phyloP scores from a whole-genome alignment of 2,329 filamentous ascomycete genomes.

The Alternaria gaisen region DNA sequence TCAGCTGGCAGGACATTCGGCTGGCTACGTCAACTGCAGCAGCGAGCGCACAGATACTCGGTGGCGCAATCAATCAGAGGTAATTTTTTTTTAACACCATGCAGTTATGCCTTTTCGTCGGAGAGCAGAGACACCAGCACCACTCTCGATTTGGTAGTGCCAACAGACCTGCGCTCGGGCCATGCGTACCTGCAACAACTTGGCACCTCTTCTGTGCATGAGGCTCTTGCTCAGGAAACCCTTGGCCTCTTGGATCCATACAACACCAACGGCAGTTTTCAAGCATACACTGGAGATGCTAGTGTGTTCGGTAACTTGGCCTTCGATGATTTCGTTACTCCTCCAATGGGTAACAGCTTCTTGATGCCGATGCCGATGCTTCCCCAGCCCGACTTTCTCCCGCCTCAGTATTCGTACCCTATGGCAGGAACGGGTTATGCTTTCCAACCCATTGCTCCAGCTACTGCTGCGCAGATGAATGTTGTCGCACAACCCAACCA shows the following conservation, averaged over 20 bases:
- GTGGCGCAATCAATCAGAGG: slow-evolving; percentile 8
- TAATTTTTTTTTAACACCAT: slow-evolving; percentile 9
- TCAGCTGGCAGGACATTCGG: background rate
- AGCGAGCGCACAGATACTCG: background rate
- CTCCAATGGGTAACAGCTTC: background rate
- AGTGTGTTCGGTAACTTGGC: background rate
- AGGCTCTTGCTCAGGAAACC: background rate
- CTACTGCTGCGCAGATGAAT: background rate
- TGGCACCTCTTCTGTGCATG: background rate
- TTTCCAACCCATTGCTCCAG: background rate
- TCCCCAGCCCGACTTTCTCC: background rate
- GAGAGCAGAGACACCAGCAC: too few species aligned
- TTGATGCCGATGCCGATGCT: background rate
- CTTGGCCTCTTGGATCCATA: background rate
- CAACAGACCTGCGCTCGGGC: background rate
- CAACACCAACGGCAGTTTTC: background rate
- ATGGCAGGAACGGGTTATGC: background rate
- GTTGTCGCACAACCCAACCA: background rate
- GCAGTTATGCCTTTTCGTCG: slow-evolving; percentile 18
- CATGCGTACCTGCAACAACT: background rate
- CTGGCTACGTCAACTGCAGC: background rate
- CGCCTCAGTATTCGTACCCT: background rate
- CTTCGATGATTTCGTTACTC: background rate
- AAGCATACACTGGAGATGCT: background rate
- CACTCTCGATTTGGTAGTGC: too few species aligned